A percentile compares a stretch with the other conserved stretches of the same genome.
Conservation (phyloP, 2,329 filamentous ascomycete species). For the Fusarium circinatum region DNA sequence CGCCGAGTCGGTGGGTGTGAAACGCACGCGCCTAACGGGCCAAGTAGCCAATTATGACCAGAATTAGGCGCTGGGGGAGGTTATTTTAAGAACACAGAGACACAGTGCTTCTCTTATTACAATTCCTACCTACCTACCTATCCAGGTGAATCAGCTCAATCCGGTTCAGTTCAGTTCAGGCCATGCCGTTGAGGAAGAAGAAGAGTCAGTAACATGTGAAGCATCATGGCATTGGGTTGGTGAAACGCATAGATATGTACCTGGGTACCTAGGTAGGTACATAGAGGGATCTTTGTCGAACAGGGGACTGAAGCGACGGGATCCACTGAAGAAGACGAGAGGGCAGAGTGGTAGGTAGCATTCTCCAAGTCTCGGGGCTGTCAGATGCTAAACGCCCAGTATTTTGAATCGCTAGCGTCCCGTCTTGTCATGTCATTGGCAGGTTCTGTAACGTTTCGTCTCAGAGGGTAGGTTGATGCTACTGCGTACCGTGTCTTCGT, state of each 20-base stretch:
- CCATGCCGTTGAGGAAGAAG: not conserved
- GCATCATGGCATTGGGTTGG: not conserved
- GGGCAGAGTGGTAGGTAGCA: not conserved
- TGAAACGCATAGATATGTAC: conserved; percentile 10
- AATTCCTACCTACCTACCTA: not conserved
- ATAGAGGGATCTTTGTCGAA: conserved; percentile 1
- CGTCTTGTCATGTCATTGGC: conserved; percentile 19
- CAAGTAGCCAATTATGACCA: conserved; percentile 41
- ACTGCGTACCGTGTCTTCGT: conserved; percentile 10
- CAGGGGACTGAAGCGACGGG: not conserved
- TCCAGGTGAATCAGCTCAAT: not conserved
- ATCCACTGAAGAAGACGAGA: not conserved
- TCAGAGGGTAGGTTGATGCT: conserved; percentile 2
- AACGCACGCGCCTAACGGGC: conserved; percentile 40
- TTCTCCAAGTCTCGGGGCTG: conserved; percentile 22
- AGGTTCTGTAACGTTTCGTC: conserved; percentile 17
- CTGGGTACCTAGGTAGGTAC: too few species aligned
- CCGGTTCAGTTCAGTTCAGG: not conserved
- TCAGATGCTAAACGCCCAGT: conserved; percentile 10
- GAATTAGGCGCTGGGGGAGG: conserved; percentile 45
- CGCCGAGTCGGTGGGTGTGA: conserved; percentile 40
- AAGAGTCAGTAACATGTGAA: not conserved
- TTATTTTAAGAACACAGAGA: conserved; percentile 20
- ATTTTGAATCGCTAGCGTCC: conserved; percentile 12
- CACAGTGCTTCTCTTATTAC: not conserved